Percentiles rank a stretch among this genome's conserved stretches.
These are phyloP conservation scores for Alternaria viburni DNA, from an alignment of 2,329 filamentous ascomycete genomes.

Conservation along the genomic window DNA sequence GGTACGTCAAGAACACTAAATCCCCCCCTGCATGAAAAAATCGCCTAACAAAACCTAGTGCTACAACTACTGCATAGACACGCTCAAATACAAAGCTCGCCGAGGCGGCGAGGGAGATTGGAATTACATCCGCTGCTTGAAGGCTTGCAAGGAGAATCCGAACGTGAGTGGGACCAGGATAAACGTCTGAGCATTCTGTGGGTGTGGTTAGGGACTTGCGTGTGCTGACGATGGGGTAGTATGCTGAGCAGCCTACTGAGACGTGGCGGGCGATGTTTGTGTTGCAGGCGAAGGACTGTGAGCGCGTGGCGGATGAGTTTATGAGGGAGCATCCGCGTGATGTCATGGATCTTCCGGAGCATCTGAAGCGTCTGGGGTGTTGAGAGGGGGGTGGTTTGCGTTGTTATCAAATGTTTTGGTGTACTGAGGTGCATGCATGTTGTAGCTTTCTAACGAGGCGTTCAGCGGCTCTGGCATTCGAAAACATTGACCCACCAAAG, in stretches of 20 bases:
- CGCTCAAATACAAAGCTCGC: neutral
- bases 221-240: neutral
- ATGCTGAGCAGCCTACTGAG: neutral
- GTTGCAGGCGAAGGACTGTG: neutral
- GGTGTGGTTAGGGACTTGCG: neutral
- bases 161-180: neutral
- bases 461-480: too few species aligned
- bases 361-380: neutral
- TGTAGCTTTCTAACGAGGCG: too few species aligned
- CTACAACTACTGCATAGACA: neutral
- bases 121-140: neutral
- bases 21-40: neutral
- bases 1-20: neutral
- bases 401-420: too few species aligned
- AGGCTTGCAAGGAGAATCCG: neutral
- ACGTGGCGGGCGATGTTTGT: neutral
- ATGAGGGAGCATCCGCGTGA: neutral
- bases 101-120: neutral
- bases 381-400: neutral
- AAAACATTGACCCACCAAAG: too few species aligned
- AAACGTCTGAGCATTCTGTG: neutral
- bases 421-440: too few species aligned
- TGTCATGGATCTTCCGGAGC: neutral
- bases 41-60: neutral
- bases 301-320: neutral